Base-by-base conservation (phyloP, 2,329 filamentous ascomycete species). In the Didymella pinodella region DNA sequence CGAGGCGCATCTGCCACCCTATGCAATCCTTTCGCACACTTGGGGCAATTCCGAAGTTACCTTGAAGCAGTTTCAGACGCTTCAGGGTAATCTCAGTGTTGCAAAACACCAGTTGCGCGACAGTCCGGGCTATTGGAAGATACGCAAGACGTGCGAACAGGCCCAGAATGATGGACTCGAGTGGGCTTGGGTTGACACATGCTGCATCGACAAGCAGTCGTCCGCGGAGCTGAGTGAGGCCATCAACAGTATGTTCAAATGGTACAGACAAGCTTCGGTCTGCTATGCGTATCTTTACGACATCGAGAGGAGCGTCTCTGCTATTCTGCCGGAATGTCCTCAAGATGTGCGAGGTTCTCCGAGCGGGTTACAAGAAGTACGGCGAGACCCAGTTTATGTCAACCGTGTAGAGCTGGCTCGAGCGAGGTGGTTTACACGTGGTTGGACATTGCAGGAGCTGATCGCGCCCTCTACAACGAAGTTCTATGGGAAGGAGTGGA, bases 211-310 rank as follows among this genome's bases (percentile, higher is more conserved):
- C 18, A 62, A 62, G 32, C 29, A 12, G 3, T 50, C 40, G n/a
- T 59, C 49, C 12, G 57, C 63, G 1, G 63, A 65, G 29, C 48
- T 62, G 20, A 53, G 43, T 8, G 63, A 65, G 46, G 60, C 63
- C 0, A 65, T 66, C 38, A 66, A 66, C 34, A 63, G 55, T 18
- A 65, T 65, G 64, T 65, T 50, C 26, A 36, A 34, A 18, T 65
- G 49, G 54, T 65, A 65, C 40, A 28, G 40, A 38, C 31, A 46
- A 6, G 40, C 58, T 3, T 18, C 14, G 1, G 22, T 57, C 10
- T 65, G 63, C 43, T 65, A 61, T 40, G 62, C 57, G 7, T 50
- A 32, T 25, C 48, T 50, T 7, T n/a, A 43, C 4, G 48, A 50
- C 7, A 36, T 50, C 10, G 26, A 41, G 22, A 22, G 22, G 22